These are phyloP conservation scores for Gossypium aridum DNA, from an alignment of 441 rosid species.

Conservation along the genomic window DNA sequence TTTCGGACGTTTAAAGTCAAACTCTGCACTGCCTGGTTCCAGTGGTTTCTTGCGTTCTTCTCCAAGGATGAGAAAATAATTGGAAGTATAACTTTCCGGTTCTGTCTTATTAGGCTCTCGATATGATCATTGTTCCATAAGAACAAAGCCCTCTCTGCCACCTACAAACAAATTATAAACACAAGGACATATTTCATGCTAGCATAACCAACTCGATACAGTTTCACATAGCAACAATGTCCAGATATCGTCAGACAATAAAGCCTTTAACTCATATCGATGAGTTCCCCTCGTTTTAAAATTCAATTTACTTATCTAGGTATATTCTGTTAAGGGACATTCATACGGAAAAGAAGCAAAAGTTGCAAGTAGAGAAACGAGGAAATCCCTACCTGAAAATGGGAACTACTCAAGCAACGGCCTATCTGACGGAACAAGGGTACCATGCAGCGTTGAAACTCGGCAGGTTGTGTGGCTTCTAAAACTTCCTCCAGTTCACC, in stretches of 20 bases:
- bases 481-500: constrained; percentile 82
- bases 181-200: not conserved
- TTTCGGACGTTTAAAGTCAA: constrained; percentile 80
- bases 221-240: not conserved
- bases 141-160: constrained; percentile 85
- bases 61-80: constrained; percentile 81
- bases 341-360: not conserved
- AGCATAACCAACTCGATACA: not conserved
- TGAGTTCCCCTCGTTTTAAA: not conserved
- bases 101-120: constrained; percentile 73
- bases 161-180: constrained; percentile 29
- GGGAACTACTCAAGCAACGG: constrained; percentile 78
- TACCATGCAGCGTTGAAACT: constrained; percentile 86
- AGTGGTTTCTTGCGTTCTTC: constrained; percentile 64
- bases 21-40: constrained; percentile 87
- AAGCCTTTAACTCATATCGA: not conserved
- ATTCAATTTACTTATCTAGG: not conserved
- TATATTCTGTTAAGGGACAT: not conserved
- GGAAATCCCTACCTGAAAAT: constrained; percentile 60
- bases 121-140: constrained; percentile 93
- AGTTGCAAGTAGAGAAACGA: not conserved
- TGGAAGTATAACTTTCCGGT: constrained; percentile 64
- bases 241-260: not conserved
- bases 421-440: constrained; percentile 68
- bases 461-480: constrained; percentile 82